These are phyloP conservation scores for Chytriomyces confervae DNA, from an alignment of 192 early-diverging fungal genomes.

Conservation along the genomic window DNA sequence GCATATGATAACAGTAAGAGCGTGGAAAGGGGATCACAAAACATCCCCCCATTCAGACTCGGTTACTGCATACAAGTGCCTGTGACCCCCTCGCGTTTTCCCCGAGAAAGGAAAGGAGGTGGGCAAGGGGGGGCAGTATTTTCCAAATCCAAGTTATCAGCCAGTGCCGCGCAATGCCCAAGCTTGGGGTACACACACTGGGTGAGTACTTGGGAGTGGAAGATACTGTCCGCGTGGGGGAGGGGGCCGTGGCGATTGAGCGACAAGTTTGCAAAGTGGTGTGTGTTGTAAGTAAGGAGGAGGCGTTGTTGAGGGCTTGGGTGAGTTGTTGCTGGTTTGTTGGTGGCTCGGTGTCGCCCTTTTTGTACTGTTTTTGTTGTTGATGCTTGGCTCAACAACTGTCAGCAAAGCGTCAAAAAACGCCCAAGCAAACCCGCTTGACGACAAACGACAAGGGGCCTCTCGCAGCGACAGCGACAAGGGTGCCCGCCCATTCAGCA, in stretches of 20 bases:
- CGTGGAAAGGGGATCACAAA: no score
- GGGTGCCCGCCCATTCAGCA: background rate
- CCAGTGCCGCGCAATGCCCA: background rate
- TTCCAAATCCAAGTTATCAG: conserved; percentile 17
- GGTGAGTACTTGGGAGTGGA: conserved; percentile 8
- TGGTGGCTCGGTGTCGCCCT: background rate
- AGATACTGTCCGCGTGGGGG: background rate
- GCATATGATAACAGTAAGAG: background rate
- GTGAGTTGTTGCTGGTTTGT: background rate
- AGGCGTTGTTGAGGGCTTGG: background rate
- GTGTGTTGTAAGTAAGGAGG: background rate
- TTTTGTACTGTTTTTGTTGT: background rate
- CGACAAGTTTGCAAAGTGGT: background rate
- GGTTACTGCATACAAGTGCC: no score
- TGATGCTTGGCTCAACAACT: background rate
- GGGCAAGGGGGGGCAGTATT: background rate
- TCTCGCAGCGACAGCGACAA: background rate
- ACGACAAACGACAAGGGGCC: background rate
- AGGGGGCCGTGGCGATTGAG: background rate
- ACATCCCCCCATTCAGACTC: no score
- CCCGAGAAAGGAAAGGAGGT: background rate
- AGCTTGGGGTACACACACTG: background rate
- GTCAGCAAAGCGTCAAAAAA: no score
- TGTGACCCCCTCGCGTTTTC: no score
- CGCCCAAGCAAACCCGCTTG: no score